Evolutionary conservation across 345 rosid genomes (phyloP).

Genomic region (Lepidium aucheri): DNA sequence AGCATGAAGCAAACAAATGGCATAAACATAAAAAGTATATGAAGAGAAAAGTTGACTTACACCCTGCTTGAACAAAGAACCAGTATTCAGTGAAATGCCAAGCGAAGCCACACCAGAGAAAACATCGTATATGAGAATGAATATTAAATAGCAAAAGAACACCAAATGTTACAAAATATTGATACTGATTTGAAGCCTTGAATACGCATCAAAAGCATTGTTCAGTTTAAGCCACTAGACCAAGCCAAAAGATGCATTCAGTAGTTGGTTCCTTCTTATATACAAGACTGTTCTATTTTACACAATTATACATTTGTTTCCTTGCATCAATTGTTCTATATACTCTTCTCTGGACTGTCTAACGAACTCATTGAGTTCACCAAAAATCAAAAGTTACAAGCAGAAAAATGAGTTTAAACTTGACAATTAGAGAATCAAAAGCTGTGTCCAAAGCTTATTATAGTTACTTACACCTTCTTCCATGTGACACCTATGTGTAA

Average conservation of each 20-base stretch:
- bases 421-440: neutral
- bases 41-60: slow-evolving; percentile 39
- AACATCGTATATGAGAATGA: neutral
- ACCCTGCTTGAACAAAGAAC: slow-evolving; percentile 42
- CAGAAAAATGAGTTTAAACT: neutral
- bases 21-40: neutral
- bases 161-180: neutral
- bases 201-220: neutral
- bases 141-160: neutral
- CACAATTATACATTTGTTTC: neutral
- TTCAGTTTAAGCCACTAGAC: neutral
- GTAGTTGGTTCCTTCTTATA: neutral
- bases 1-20: neutral
- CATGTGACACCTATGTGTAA: neutral
- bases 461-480: neutral
- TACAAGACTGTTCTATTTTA: neutral
- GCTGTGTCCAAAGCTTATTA: neutral
- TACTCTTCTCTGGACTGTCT: neutral
- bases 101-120: slow-evolving; percentile 9
- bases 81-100: neutral
- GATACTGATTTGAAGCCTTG: neutral
- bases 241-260: neutral
- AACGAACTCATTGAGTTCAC: neutral
- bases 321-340: neutral
- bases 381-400: neutral